Conservation (phyloP, 2,329 filamentous ascomycete genomes). For the Fusarium staphyleae region DNA sequence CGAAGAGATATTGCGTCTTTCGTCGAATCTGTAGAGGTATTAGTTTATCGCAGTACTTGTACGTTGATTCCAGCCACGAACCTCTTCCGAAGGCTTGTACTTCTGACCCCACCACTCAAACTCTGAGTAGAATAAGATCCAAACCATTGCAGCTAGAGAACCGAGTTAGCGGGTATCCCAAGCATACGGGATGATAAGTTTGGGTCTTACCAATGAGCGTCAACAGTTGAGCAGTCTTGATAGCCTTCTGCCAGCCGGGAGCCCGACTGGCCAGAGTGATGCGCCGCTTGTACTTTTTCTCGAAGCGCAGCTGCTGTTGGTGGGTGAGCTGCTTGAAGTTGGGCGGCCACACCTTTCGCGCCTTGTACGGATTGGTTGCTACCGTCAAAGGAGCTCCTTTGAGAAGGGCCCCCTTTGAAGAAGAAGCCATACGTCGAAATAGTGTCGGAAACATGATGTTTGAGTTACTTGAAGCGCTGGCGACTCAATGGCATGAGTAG, state of each 20-base stretch:
- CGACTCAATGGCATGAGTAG: conserved; percentile 22
- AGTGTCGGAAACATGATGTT: conserved; percentile 47
- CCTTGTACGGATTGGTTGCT: conserved; percentile 65
- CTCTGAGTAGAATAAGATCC: conserved; percentile 52
- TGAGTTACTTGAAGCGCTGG: not conserved
- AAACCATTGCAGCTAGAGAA: conserved; percentile 47
- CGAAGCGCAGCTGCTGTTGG: conserved; percentile 79
- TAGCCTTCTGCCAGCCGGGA: conserved; percentile 69
- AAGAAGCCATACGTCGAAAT: conserved; percentile 46
- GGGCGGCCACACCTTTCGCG: conserved; percentile 79
- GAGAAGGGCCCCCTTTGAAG: conserved; percentile 40
- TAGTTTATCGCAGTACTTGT: conserved; percentile 6
- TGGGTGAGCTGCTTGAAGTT: conserved; percentile 73
- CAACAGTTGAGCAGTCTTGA: conserved; percentile 69
- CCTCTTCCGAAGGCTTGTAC: conserved; percentile 54
- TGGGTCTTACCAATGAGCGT: conserved; percentile 59
- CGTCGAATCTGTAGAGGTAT: conserved; percentile 44
- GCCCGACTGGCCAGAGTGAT: conserved; percentile 66
- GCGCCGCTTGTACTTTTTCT: conserved; percentile 79
- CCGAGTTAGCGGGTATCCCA: conserved; percentile 16
- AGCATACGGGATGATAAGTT: not conserved
- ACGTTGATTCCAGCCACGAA: conserved; percentile 19
- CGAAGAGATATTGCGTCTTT: conserved; percentile 50
- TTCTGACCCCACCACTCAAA: conserved; percentile 54
- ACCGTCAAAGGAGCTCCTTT: conserved; percentile 45